Percentiles rank a stretch among this genome's conserved stretches.
Evolutionary conservation across 2,329 filamentous ascomycete genomes (phyloP).

Genomic region (Dothidotthia symphoricarpi): DNA sequence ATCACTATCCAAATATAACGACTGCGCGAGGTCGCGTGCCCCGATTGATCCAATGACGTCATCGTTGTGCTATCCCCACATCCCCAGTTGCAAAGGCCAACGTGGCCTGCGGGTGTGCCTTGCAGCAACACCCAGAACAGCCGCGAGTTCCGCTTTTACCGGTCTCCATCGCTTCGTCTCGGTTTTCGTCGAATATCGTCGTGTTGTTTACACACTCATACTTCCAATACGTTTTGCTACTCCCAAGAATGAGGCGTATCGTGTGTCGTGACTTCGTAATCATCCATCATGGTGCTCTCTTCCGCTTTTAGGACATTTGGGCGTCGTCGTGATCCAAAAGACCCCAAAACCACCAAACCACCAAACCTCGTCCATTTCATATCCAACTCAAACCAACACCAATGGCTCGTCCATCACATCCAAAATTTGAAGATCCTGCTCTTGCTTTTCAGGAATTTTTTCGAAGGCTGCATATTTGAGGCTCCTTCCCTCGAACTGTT

Average conservation of each 20-base stretch:
- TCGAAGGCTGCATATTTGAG: conserved; percentile 15
- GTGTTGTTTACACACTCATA: conserved; percentile 5
- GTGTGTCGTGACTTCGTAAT: conserved; percentile 18
- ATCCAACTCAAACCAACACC: conserved; percentile 8
- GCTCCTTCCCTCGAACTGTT: conserved; percentile 7
- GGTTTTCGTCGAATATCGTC: conserved; percentile 3
- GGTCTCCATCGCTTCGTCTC: conserved; percentile 2
- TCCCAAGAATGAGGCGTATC: conserved; percentile 12
- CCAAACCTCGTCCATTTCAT: neutral
- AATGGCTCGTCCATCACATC: conserved; percentile 13
- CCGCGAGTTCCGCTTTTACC: too few relatives aligned
- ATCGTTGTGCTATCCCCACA: conserved; percentile 4
- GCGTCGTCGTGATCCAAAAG: conserved; percentile 4
- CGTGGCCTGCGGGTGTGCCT: conserved; percentile 37
- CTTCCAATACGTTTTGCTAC: conserved; percentile 11
- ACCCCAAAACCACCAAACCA: conserved; percentile 4
- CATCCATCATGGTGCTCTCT: conserved; percentile 3
- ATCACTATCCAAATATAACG: conserved; percentile 23
- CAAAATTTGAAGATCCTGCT: conserved; percentile 42
- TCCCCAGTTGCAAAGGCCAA: conserved; percentile 8
- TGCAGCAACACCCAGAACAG: conserved; percentile 20
- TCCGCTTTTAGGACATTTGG: neutral
- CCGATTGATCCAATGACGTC: conserved; percentile 26
- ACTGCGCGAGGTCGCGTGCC: conserved; percentile 17
- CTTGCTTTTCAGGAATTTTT: conserved; percentile 36